These are phyloP conservation scores for Eucalyptus fibrosa DNA, from an alignment of 345 rosid species.

Conservation along the genomic window DNA sequence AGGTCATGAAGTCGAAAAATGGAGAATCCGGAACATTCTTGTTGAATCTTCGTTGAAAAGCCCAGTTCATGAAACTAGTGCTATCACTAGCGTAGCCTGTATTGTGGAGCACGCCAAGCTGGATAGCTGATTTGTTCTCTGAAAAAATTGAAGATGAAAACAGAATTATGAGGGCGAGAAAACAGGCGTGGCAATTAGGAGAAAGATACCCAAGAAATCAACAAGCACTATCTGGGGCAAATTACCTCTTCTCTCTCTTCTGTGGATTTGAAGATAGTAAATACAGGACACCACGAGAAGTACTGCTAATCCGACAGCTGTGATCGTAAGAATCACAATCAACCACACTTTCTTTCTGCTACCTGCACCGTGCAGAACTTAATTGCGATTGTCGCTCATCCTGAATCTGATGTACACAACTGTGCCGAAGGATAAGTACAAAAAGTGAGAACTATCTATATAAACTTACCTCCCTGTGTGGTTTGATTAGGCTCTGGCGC, in stretches of 20 bases:
- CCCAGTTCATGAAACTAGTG: not conserved
- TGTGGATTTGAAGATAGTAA: not conserved
- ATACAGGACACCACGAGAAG: not conserved
- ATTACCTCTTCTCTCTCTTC: not conserved
- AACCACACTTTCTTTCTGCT: not conserved
- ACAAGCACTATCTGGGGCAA: not conserved
- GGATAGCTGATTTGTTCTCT: not conserved
- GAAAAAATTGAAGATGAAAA: not conserved
- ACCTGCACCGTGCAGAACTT: not conserved
- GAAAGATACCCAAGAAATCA: not conserved
- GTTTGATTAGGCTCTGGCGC: not conserved
- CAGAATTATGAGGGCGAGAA: not conserved
- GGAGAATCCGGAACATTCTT: not conserved
- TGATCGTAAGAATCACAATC: not conserved
- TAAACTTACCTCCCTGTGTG: conserved; percentile 1
- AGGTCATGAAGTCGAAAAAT: conserved; percentile 3
- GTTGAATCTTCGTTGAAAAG: not conserved
- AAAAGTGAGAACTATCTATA: not conserved
- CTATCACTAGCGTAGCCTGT: not conserved
- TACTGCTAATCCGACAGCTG: not conserved
- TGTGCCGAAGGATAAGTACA: not conserved
- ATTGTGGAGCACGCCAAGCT: not conserved
- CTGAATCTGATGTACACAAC: not conserved
- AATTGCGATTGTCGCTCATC: not conserved
- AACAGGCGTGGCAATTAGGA: not conserved